Base-by-base conservation (phyloP, 768 basidiomycete genomes). In the Amylocystis lapponica region DNA sequence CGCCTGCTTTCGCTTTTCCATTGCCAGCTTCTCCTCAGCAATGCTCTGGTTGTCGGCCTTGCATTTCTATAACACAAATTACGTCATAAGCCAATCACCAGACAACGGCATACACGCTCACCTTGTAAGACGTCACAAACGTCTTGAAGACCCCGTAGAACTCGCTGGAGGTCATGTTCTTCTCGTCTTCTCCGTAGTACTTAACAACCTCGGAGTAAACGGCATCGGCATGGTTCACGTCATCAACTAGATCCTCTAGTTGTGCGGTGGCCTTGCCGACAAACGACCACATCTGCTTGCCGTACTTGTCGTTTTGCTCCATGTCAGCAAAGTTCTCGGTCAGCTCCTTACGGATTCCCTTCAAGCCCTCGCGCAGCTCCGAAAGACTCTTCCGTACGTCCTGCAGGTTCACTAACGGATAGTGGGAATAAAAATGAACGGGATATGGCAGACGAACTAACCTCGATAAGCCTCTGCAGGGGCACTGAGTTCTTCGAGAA, bases 61-160 rank as follows among this genome's bases (percentile, higher is more conserved):
- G 62, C 89, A 94, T 86, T 92, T 94, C 92, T 94, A 52, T 33
- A 11, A n/a, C 2, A 20, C 4, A 34, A 30, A 20, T 46, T 1
- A 20, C 9, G 36, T 5, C 14, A 23, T 14, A 23, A 16, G n/a
- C n/a, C 22, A 39, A n/a, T 11, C 14, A 41, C 3, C 1, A 13
- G 14, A 26, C 9, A 16, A n/a, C n/a, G n/a, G n/a, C n/a, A n/a
- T n/a, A 19, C 14, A 22, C 14, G 59, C 71, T 45, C 50, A 88
- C 88, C 74, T 73, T 83, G 65, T 94, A 99, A 2, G 93, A 95
- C 0, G 85, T 94, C 21, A 94, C 78, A 55, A 99, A 99, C 2
- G 90, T 96, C 67, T 96, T 93, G 78, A 98, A 97, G 54, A 95
- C 83, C 11, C 82, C 91, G 66, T 91, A 99, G 68, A 98, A 99